Evolutionary conservation across 2,329 filamentous ascomycete genomes (phyloP), one percentile per base, ranked within the genome.

Genomic region (Huntiella abstrusa): DNA sequence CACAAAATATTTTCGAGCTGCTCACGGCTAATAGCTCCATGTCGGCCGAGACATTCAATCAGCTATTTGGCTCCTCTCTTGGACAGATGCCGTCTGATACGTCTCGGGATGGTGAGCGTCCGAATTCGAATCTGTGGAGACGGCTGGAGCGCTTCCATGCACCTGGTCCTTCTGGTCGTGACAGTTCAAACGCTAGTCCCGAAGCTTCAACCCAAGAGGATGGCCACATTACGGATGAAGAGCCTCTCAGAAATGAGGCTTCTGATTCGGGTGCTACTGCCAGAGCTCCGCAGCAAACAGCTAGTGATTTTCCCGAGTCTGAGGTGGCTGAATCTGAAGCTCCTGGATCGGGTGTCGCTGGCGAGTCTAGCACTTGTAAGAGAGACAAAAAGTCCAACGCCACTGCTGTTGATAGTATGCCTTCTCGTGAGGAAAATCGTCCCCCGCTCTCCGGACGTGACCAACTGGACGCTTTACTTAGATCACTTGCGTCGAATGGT

Each of bases 341-440:
- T 10, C 22, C 22, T 10, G 22, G 8, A 28, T 28, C 22, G 22
- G 22, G 22, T 28, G 22, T 7, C 8, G 7, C 22, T 28, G 71
- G 81, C 48, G 76, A 81, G 54, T 78, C 81, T 2, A 66, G 96
- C 3, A 91, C 96, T 62, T 95, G 88, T 59, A 87, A 86, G 5
- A 88, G 96, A 57, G 88, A 96, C 63, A 82, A 82, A 58, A 83
- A 84, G 46, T 62, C 95, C 10, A 80, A 78, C 33, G 77, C 80
- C 11, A 79, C 83, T 12, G 77, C 22, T 28, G 8, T 7, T 28
- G 22, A 28, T 10, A 28, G 5, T 10, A 28, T 10, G 22, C 22
- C 22, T 28, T 28, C 22, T 7, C 22, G 22, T 5, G 22, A 28
- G 22, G 22, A 28, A 10, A 28, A 28, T 10, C 22, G 22, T 7